These are phyloP conservation scores for Cucurbita ficifolia DNA, from an alignment of 306 rosid genomes.

Conservation along the genomic window DNA sequence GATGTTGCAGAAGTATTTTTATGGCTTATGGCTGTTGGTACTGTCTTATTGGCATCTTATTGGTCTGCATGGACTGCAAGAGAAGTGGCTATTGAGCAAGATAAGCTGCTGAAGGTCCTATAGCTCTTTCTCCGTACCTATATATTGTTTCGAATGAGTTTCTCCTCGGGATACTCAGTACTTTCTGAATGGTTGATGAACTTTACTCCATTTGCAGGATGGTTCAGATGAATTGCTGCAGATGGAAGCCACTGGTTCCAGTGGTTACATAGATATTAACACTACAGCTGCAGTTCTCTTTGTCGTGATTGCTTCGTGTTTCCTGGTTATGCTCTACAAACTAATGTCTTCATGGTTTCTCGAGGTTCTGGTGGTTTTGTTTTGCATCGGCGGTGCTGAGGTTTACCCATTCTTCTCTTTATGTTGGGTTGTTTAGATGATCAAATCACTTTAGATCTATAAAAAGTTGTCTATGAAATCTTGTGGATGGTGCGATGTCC, in stretches of 20 bases:
- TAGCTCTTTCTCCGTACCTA: slow-evolving; percentile 4
- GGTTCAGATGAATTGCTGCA: slow-evolving; percentile 50
- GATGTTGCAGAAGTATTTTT: slow-evolving; percentile 95
- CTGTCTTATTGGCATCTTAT: slow-evolving; percentile 80
- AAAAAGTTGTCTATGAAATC: background rate
- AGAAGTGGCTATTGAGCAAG: slow-evolving; percentile 80
- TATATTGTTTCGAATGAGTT: background rate
- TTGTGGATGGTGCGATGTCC: background rate
- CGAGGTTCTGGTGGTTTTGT: slow-evolving; percentile 84
- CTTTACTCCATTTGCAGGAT: slow-evolving; percentile 41
- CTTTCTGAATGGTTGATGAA: slow-evolving; percentile 3
- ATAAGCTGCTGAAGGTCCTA: slow-evolving; percentile 72
- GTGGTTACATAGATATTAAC: slow-evolving; percentile 68
- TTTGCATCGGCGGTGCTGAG: slow-evolving; percentile 92
- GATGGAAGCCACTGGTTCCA: slow-evolving; percentile 43
- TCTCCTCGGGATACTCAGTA: slow-evolving; percentile 3
- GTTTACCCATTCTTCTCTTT: slow-evolving; percentile 25
- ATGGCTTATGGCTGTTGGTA: slow-evolving; percentile 99
- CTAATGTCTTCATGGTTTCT: slow-evolving; percentile 85
- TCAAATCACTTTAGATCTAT: slow-evolving; percentile 1
- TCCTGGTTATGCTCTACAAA: slow-evolving; percentile 82
- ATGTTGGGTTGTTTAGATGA: slow-evolving; percentile 2
- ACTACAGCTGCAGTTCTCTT: slow-evolving; percentile 70
- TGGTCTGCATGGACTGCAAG: slow-evolving; percentile 97
- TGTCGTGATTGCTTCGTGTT: slow-evolving; percentile 86